Percentiles rank a stretch among this genome's conserved stretches.
phyloP scores from a whole-genome alignment of 148 eudicot genomes.

The Hydrangea macrophylla region DNA sequence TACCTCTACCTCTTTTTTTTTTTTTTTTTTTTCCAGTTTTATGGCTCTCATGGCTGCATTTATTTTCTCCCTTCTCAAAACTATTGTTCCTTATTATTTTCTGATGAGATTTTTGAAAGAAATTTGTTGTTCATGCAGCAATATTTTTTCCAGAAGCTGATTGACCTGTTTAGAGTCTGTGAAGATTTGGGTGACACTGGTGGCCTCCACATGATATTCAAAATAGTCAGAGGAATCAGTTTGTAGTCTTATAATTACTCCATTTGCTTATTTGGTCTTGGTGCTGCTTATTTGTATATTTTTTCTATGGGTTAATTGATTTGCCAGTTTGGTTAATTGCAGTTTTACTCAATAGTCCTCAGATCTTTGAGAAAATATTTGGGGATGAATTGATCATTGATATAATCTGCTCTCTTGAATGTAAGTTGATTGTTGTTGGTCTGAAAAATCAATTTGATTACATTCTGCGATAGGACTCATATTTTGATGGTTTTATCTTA shows the following conservation, averaged over 20 bases:
- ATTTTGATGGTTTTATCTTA: background rate
- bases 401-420: slow-evolving; percentile 81
- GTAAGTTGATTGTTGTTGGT: slow-evolving; percentile 46
- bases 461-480: background rate
- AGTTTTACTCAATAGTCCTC: slow-evolving; percentile 82
- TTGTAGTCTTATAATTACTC: slow-evolving; percentile 26
- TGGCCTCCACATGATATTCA: slow-evolving; percentile 78
- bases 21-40: too few species aligned
- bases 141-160: slow-evolving; percentile 81
- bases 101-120: background rate
- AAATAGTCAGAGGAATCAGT: slow-evolving; percentile 84
- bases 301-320: background rate
- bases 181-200: slow-evolving; percentile 88
- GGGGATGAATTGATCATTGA: slow-evolving; percentile 88
- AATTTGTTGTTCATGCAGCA: slow-evolving; percentile 47
- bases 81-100: background rate
- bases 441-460: background rate
- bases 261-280: background rate
- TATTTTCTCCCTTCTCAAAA: background rate
- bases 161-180: slow-evolving; percentile 70
- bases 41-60: background rate
- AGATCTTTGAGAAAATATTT: slow-evolving; percentile 78
- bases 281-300: background rate
- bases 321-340: slow-evolving; percentile 32
- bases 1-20: background rate